Base-by-base conservation (phyloP, 176 grass and related monocot genomes). In the Oryza brachyantha region DNA sequence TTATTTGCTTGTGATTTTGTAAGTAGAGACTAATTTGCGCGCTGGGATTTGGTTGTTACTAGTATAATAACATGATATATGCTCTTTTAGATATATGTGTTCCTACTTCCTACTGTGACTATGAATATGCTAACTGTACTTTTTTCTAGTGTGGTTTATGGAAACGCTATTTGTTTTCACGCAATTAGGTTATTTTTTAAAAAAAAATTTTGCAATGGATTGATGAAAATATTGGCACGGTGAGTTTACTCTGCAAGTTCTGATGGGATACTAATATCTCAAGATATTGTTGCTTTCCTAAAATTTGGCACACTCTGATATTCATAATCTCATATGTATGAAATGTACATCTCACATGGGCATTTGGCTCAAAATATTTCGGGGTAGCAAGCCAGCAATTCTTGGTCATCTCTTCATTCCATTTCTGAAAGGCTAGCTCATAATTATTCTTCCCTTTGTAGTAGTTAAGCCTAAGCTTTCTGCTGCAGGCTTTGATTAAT, bases 391-490 rank as follows among this genome's bases (percentile, higher is more conserved):
- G 3, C 16, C 28, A 5, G 10, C 21, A 69, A 63, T 78, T n/a
- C 1, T 27, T 29, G 40, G 10, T 8, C 22, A 38, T 70, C 52
- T 19, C 22, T 52, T 32, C 61, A 13, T 48, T 38, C 10, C 13
- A 62, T 31, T 70, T 54, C 60, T 12, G 10, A 39, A 21, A 41
- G 21, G 25, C 5, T 40, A 68, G 45, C 19, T 63, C 19, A 31
- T 36, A 0, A n/a, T 81, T 43, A 43, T 28, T 10, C 37, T 41
- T 76, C 26, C 62, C 6, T 26, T 81, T 69, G 29, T 24, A 22
- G 58, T 62, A 62, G 38, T 10, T 74, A 22, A 32, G 41, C 40
- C 63, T 85, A 55, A 72, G 22, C 31, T 73, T 36, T 50, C 41
- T 29, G 21, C 9, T 73, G 34, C 32, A 43, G 13, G 5, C 11